Percentiles rank a stretch among this genome's conserved stretches.
These are phyloP conservation scores for Pichia occidentalis DNA, from an alignment of 805 yeast genomes.

Conservation along the genomic window DNA sequence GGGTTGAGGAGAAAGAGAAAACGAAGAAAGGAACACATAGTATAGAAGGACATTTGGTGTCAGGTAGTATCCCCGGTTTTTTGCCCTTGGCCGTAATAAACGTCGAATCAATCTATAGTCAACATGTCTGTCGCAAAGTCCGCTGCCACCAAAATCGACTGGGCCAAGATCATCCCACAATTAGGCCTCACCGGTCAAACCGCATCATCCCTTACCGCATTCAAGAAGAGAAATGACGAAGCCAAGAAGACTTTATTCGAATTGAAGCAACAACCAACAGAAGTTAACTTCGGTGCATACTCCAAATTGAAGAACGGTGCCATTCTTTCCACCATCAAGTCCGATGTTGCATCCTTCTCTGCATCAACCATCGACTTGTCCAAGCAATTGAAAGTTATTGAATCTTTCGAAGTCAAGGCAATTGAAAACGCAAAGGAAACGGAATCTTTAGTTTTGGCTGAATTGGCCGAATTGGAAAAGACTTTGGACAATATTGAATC, in stretches of 20 bases:
- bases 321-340: conserved; percentile 75
- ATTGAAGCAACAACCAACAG: conserved; percentile 64
- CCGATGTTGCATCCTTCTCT: conserved; percentile 65
- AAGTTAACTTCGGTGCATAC: conserved; percentile 79
- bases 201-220: conserved; percentile 73
- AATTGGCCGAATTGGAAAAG: conserved; percentile 76
- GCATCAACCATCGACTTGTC: conserved; percentile 82
- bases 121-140: conserved; percentile 20
- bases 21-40: too few relatives aligned
- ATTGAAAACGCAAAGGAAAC: conserved; percentile 92
- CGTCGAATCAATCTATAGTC: too few relatives aligned
- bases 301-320: conserved; percentile 72
- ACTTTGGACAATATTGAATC: conserved; percentile 90
- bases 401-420: conserved; percentile 92
- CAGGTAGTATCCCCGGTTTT: too few relatives aligned
- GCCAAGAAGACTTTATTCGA: conserved; percentile 78
- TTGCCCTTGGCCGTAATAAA: too few relatives aligned
- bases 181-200: conserved; percentile 92
- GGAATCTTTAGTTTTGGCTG: conserved; percentile 80
- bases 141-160: conserved; percentile 69
- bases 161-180: conserved; percentile 85
- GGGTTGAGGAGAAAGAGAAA: too few relatives aligned
- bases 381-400: conserved; percentile 86
- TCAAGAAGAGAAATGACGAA: conserved; percentile 98
- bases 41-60: too few relatives aligned